Evolutionary conservation across 495 filamentous ascomycete species (phyloP), one percentile per base, ranked within the genome.

Genomic region (Aspergillus sparsus): DNA sequence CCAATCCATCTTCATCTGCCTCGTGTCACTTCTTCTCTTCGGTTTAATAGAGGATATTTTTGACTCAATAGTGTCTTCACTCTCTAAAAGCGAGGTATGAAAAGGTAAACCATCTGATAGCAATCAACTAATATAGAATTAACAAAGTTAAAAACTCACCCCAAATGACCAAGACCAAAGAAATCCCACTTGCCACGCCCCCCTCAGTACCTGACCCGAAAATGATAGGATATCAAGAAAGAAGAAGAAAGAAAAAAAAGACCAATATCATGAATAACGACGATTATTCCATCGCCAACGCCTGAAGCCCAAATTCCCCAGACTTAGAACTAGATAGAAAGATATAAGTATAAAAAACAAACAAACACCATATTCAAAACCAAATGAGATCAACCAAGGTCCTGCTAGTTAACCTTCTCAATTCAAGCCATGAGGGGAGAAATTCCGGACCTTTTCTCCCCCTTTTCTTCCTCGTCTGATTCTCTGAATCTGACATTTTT

Each of bases 161-260:
- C 15, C 37, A 59, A 59, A n/a, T 12, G 41, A 58, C 37, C 13
- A 59, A 55, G 36, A 56, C 52, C 46, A 49, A 39, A 27, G 21
- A 27, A 27, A 63, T 37, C 54, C 34, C 33, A 44, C 51, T 46
- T 55, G 53, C 45, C 49, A 49, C 55, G 55, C 62, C 58, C 62
- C 62, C 62, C 31, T 59, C 34, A 44, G 46, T 13, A 55, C 21
- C 21, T 27, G 21, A 55, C 11, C 55, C 53, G 53, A 63, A 27
- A 61, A 64, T 45, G 58, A 57, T 49, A 62, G 62, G 68, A 68
- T 68, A 71, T 69, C 68, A 73, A 61, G 57, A 57, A 58, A 32
- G n/a, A 15, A 47, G n/a, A 55, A 33, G 16, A 16, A 39, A 52
- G 10, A 44, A 33, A 37, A 49, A 46, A 46, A 58, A 58, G 21